Evolutionary conservation across 441 rosid species (phyloP).

Genomic region (Adansonia gregorii): DNA sequence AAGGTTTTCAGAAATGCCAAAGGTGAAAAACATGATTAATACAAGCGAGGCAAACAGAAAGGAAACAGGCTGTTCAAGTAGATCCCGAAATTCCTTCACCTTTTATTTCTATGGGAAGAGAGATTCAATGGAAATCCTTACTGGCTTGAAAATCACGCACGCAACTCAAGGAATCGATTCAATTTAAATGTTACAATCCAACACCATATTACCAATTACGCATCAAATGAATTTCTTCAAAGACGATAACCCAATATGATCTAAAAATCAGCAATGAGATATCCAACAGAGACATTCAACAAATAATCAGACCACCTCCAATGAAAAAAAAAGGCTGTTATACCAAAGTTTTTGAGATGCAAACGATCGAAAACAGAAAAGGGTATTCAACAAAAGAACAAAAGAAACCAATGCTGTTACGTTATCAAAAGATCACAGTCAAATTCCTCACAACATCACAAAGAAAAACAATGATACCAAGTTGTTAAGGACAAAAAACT

Average conservation of each 20-base stretch:
- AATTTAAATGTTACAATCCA: slow-evolving; percentile 5
- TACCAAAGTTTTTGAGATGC: not conserved
- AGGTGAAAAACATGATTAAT: not conserved
- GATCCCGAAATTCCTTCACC: not conserved
- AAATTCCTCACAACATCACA: not conserved
- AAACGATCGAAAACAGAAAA: slow-evolving; percentile 1
- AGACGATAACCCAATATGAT: not conserved
- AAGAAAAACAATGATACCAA: not conserved
- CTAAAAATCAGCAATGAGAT: not conserved
- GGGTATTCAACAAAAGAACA: not conserved
- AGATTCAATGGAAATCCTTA: not conserved
- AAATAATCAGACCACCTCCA: slow-evolving; percentile 6
- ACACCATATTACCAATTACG: not conserved
- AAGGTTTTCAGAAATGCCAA: not conserved
- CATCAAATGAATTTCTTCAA: slow-evolving; percentile 12
- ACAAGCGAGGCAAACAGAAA: not conserved
- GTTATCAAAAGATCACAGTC: slow-evolving; percentile 10
- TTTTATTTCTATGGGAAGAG: not conserved
- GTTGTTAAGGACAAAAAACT: not conserved
- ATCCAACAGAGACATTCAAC: not conserved
- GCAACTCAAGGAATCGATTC: not conserved
- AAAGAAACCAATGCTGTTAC: slow-evolving; percentile 1
- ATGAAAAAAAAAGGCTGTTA: not conserved
- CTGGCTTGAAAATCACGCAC: not conserved
- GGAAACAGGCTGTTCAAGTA: not conserved